phyloP scores from a whole-genome alignment of 352 stramenopile genomes.

The Globisporangium orthogonon region DNA sequence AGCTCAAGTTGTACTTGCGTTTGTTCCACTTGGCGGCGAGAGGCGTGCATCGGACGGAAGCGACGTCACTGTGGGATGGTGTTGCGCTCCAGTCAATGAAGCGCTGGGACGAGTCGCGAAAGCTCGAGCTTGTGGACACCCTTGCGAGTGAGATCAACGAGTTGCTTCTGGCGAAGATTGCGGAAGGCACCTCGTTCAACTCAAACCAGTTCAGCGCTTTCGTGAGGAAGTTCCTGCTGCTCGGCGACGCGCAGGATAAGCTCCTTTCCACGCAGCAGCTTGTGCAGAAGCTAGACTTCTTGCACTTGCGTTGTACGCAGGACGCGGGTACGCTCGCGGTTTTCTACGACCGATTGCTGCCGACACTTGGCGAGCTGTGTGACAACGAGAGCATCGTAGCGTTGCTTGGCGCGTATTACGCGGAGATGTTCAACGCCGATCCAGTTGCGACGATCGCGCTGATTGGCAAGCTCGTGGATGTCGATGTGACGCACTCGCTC shows the following conservation, averaged over 20 bases:
- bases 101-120: constrained; percentile 31
- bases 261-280: constrained; percentile 22
- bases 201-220: constrained; percentile 43
- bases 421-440: constrained; percentile 18
- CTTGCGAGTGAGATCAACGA: constrained; percentile 48
- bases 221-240: constrained; percentile 39
- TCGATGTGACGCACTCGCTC: constrained; percentile 68
- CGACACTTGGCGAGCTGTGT: constrained; percentile 45
- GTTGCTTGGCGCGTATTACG: constrained; percentile 36
- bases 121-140: constrained; percentile 32
- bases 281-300: constrained; percentile 41
- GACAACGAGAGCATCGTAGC: constrained; percentile 36
- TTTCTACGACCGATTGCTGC: constrained; percentile 50
- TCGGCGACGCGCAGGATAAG: constrained; percentile 25
- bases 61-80: constrained; percentile 37
- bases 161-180: constrained; percentile 28
- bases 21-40: constrained; percentile 56
- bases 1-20: constrained; percentile 44
- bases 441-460: constrained; percentile 23
- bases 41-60: constrained; percentile 43
- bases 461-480: constrained; percentile 44
- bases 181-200: constrained; percentile 28
- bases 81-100: constrained; percentile 28
- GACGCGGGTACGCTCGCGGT: constrained; percentile 14
- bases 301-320: constrained; percentile 30